Evolutionary conservation across 176 grass and related monocot genomes (phyloP).

Genomic region (Poa annua): DNA sequence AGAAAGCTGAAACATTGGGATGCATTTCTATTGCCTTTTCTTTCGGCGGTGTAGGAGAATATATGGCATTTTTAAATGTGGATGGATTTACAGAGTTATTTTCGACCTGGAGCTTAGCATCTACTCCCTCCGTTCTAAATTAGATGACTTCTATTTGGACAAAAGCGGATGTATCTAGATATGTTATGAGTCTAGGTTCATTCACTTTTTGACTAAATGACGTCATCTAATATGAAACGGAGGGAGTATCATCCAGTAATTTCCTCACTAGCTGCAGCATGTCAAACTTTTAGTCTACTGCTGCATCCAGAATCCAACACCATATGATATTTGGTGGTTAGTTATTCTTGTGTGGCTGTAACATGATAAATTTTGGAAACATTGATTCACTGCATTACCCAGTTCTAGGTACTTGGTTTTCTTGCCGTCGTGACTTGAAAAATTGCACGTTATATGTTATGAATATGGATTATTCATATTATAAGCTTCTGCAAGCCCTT

Average conservation of each 20-base stretch:
- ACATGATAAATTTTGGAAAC: background rate
- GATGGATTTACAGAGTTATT: background rate
- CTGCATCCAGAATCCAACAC: background rate
- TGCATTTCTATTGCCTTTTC: constrained; percentile 14
- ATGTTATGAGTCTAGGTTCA: too few species aligned
- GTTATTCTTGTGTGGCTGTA: background rate
- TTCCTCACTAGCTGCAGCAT: background rate
- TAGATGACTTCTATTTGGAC: too few species aligned
- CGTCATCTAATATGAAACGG: too few species aligned
- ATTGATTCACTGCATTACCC: background rate
- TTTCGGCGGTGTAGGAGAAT: background rate
- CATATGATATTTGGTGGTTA: background rate
- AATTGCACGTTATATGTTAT: background rate
- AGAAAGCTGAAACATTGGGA: background rate
- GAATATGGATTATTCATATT: constrained; percentile 25
- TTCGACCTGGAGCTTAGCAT: background rate
- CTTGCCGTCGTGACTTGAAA: background rate
- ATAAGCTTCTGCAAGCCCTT: constrained; percentile 12
- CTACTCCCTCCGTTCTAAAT: too few species aligned
- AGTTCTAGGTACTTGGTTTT: background rate
- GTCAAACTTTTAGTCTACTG: background rate
- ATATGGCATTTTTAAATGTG: background rate
- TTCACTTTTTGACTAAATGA: too few species aligned
- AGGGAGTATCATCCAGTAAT: background rate
- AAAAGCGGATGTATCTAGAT: too few species aligned